These are phyloP conservation scores for Amorphotheca resinae DNA, from an alignment of 495 filamentous ascomycete genomes.

Conservation along the genomic window DNA sequence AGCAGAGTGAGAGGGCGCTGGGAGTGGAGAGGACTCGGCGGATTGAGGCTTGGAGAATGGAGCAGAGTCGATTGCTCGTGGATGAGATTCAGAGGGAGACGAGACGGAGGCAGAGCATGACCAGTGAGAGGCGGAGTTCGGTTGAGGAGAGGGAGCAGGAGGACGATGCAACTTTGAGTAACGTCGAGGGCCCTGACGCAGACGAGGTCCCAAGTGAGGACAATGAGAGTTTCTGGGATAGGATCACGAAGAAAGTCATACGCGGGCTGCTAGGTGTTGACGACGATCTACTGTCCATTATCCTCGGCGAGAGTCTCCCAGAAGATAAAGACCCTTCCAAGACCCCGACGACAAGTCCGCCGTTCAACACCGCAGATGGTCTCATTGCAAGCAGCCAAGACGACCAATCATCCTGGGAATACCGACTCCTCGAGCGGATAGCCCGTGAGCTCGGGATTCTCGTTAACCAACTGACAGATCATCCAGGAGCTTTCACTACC, in stretches of 20 bases:
- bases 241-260: constrained; percentile 76
- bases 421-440: constrained; percentile 67
- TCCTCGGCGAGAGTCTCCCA: constrained; percentile 76
- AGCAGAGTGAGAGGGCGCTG: constrained; percentile 40
- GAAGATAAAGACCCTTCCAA: constrained; percentile 37
- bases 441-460: constrained; percentile 75
- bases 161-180: constrained; percentile 17
- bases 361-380: background rate
- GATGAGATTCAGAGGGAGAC: constrained; percentile 86
- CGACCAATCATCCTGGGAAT: constrained; percentile 51
- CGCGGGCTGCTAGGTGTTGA: constrained; percentile 86
- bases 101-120: constrained; percentile 42
- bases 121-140: constrained; percentile 22
- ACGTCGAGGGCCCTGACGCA: constrained; percentile 9
- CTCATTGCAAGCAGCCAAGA: constrained; percentile 14
- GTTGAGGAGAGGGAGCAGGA: constrained; percentile 20
- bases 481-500: constrained; percentile 69
- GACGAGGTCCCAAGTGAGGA: constrained; percentile 20
- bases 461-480: constrained; percentile 68
- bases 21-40: constrained; percentile 60
- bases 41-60: constrained; percentile 84
- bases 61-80: constrained; percentile 73
- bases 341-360: constrained; percentile 15
- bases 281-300: constrained; percentile 65
- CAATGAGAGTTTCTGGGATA: constrained; percentile 60